Percentiles rank a stretch among this genome's conserved stretches.
phyloP scores from a whole-genome alignment of 2,329 filamentous ascomycete species.

The Didymella lethalis region DNA sequence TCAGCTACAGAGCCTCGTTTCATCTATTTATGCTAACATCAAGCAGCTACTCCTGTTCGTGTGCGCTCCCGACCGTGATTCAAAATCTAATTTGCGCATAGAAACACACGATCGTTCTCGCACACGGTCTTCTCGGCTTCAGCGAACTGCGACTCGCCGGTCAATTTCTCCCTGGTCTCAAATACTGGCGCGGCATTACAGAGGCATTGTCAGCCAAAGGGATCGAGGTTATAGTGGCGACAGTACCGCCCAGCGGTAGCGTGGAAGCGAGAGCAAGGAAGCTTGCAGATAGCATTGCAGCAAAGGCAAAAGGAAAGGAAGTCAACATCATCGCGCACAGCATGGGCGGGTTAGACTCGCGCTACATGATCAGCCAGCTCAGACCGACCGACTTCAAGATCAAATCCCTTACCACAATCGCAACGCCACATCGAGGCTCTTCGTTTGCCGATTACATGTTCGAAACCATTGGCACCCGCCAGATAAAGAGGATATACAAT shows the following conservation, averaged over 20 bases:
- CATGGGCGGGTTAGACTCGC: constrained; percentile 67
- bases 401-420: constrained; percentile 70
- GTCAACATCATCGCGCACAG: constrained; percentile 74
- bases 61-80: constrained; percentile 24
- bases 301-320: constrained; percentile 62
- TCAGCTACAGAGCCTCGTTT: constrained; percentile 32
- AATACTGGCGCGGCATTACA: constrained; percentile 71
- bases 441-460: constrained; percentile 70
- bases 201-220: constrained; percentile 64
- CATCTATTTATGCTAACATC: constrained; percentile 24
- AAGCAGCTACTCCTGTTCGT: constrained; percentile 46
- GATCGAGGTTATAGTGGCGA: constrained; percentile 67
- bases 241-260: constrained; percentile 66
- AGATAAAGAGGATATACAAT: constrained; percentile 64
- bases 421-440: constrained; percentile 68
- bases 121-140: constrained; percentile 72
- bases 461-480: constrained; percentile 64
- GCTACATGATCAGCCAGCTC: constrained; percentile 69
- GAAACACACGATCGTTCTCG: constrained; percentile 67
- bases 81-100: constrained; percentile 24
- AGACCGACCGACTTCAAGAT: constrained; percentile 75
- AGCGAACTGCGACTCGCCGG: constrained; percentile 67
- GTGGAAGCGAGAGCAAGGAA: constrained; percentile 66
- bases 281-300: constrained; percentile 61
- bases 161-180: constrained; percentile 62